These are phyloP conservation scores for Debaryomyces coudertii DNA, from an alignment of 1,139 yeast species.

Conservation along the genomic window DNA sequence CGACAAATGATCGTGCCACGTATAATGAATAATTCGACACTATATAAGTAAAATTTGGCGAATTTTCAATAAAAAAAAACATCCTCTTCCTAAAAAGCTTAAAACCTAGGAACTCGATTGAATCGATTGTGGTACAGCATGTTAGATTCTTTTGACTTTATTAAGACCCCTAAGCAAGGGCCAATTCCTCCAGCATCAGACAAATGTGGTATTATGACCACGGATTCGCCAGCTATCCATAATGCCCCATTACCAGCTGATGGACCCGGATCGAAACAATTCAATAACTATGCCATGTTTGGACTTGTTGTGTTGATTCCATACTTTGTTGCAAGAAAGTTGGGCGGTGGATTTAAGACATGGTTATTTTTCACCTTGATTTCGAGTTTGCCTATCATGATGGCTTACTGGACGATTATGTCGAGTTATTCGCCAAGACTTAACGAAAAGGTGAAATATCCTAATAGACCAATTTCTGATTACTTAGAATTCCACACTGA, in stretches of 20 bases:
- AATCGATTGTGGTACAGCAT: slow-evolving; percentile 18
- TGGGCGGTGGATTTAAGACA: slow-evolving; percentile 77
- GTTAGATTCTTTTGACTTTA: slow-evolving; percentile 53
- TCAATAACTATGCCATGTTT: slow-evolving; percentile 63
- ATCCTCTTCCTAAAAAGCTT: neutral
- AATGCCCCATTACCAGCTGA: slow-evolving; percentile 92
- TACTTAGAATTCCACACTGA: slow-evolving; percentile 83
- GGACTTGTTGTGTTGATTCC: slow-evolving; percentile 65
- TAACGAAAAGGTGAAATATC: slow-evolving; percentile 76
- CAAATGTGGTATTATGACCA: slow-evolving; percentile 62
- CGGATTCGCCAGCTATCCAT: slow-evolving; percentile 71
- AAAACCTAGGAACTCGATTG: neutral
- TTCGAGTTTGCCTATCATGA: slow-evolving; percentile 66
- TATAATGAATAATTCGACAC: slow-evolving; percentile 4
- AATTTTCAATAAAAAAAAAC: slow-evolving; percentile 2
- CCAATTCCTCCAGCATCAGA: slow-evolving; percentile 51
- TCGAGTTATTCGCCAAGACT: slow-evolving; percentile 81
- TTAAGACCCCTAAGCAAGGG: slow-evolving; percentile 60
- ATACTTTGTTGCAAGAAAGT: slow-evolving; percentile 58
- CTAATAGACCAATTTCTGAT: slow-evolving; percentile 76
- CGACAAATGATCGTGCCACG: slow-evolving; percentile 9
- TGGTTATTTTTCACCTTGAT: slow-evolving; percentile 59
- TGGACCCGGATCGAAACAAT: slow-evolving; percentile 83
- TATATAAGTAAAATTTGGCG: neutral
- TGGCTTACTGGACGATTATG: slow-evolving; percentile 80